These are phyloP conservation scores for Ascochyta fabae DNA, from an alignment of 2,329 filamentous ascomycete species.

Conservation along the genomic window DNA sequence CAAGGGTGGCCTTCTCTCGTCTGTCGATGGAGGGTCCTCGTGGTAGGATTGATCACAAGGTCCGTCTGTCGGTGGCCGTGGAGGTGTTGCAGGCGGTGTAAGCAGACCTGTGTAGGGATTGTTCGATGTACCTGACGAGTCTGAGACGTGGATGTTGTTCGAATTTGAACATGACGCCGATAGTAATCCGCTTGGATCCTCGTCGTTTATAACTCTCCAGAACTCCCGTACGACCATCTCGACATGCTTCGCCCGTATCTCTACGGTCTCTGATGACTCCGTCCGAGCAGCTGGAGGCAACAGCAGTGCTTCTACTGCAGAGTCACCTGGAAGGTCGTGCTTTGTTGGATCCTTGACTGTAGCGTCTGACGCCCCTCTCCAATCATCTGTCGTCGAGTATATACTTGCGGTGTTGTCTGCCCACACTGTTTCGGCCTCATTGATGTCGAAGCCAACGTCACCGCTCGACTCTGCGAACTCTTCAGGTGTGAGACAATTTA, in stretches of 20 bases:
- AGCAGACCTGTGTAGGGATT: background rate
- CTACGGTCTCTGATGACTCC: background rate
- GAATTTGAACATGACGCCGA: no score
- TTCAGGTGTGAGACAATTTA: slow-evolving; percentile 10
- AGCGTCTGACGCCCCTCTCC: background rate
- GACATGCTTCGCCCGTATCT: background rate
- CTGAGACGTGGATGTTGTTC: background rate
- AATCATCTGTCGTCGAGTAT: background rate
- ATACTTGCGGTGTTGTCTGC: background rate
- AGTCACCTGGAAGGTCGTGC: background rate
- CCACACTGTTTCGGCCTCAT: slow-evolving; percentile 14
- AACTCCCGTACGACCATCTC: background rate
- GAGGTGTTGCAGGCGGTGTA: background rate
- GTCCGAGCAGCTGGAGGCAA: background rate
- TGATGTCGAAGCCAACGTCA: slow-evolving; percentile 4
- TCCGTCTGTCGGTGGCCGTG: background rate
- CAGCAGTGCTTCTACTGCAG: background rate
- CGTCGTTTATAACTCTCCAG: background rate
- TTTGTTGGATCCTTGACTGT: background rate
- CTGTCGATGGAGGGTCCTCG: no score
- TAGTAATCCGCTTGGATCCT: no score
- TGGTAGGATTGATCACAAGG: background rate
- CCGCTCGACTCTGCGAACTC: background rate
- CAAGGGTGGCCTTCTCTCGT: background rate
- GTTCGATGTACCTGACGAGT: background rate